A percentile compares a stretch with the other conserved stretches of the same genome.
Conservation (phyloP, 2,329 filamentous ascomycete species). For the Pseudogymnoascus sp. region DNA sequence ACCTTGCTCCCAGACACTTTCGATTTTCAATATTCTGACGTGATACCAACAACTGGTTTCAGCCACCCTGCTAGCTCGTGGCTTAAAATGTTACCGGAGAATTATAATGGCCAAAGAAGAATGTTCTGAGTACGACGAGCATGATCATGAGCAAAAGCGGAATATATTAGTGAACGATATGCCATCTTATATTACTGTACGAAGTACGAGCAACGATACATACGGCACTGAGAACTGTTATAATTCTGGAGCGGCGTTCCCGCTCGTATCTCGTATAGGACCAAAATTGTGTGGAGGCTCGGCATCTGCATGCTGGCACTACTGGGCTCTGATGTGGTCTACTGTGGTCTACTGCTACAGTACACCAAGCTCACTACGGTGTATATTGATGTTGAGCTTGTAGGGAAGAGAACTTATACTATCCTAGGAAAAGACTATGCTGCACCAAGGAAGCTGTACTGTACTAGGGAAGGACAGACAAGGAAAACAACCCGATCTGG, state of each 20-base stretch:
- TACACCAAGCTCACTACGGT: background rate
- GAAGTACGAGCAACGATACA: background rate
- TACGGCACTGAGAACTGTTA: background rate
- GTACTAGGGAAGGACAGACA: background rate
- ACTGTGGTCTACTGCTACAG: background rate
- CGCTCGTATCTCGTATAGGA: background rate
- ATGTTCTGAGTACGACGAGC: background rate
- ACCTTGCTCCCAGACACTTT: background rate
- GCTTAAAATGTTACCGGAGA: background rate
- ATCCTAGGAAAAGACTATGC: background rate
- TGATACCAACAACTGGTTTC: background rate
- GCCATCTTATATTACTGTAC: background rate
- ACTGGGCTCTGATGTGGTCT: background rate
- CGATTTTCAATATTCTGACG: background rate
- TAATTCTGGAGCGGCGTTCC: background rate
- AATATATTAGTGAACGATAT: background rate
- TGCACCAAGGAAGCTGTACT: background rate
- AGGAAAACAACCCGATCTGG: background rate
- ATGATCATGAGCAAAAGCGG: background rate
- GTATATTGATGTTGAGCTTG: background rate
- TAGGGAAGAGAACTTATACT: background rate
- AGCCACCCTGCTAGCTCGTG: conserved; percentile 4
- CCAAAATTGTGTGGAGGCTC: background rate
- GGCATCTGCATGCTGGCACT: background rate
- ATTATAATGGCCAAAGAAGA: background rate